Percentiles rank a stretch among this genome's conserved stretches.
Conservation (phyloP, 2,329 filamentous ascomycete genomes). For the Diplodia mutila region DNA sequence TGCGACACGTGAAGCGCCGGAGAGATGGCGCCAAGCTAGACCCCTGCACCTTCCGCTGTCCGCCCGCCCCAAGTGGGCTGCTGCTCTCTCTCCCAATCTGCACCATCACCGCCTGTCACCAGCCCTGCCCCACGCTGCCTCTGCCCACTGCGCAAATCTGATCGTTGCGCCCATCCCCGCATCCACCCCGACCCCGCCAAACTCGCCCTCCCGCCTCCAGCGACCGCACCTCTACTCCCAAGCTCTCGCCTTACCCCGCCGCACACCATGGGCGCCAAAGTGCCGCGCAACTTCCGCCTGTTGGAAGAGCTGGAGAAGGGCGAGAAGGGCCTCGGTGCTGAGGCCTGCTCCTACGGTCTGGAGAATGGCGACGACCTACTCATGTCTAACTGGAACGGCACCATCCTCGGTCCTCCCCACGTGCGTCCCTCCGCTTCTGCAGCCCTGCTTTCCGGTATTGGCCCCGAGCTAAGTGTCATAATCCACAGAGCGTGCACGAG, state of each 20-base stretch:
- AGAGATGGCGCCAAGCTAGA: conserved; percentile 8
- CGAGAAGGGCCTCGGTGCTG: conserved; percentile 96
- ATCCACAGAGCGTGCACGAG: conserved; percentile 81
- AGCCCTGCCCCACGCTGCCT: not conserved
- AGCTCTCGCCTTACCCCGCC: conserved; percentile 5
- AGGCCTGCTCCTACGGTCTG: conserved; percentile 95
- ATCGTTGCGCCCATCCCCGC: not conserved
- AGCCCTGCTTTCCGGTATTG: conserved; percentile 19
- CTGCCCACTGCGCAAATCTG: not conserved
- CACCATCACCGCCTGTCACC: conserved; percentile 1
- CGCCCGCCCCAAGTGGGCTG: conserved; percentile 12
- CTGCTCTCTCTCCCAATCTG: not conserved
- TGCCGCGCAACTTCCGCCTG: conserved; percentile 94
- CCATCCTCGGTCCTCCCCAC: conserved; percentile 93
- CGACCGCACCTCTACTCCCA: not conserved
- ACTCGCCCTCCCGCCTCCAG: not conserved
- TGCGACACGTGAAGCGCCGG: conserved; percentile 23
- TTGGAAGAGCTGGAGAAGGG: conserved; percentile 98
- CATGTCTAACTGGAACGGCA: conserved; percentile 99
- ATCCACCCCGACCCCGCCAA: not conserved
- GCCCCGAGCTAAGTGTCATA: not conserved
- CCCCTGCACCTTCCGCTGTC: not conserved
- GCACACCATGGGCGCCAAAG: conserved; percentile 66
- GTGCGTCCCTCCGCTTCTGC: conserved; percentile 59
- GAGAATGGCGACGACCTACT: conserved; percentile 91